phyloP scores from a whole-genome alignment of 257 asterid genomes.

The Primulina huaijiensis region DNA sequence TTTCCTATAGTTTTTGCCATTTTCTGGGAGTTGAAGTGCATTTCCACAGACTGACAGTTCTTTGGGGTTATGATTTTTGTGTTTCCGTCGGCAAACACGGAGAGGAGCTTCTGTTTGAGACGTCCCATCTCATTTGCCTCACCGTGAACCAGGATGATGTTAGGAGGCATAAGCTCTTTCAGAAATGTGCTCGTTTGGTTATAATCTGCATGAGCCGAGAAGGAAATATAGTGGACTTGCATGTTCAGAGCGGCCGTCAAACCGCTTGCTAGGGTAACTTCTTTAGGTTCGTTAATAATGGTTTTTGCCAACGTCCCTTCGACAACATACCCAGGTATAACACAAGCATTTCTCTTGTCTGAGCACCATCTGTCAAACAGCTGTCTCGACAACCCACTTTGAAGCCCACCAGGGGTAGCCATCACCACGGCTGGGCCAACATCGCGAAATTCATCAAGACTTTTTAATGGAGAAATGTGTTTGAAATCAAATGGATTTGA shows the following conservation, averaged over 20 bases:
- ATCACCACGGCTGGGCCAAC: constrained; percentile 92
- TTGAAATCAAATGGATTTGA: constrained; percentile 88
- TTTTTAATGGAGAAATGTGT: constrained; percentile 78
- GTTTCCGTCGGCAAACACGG: constrained; percentile 78
- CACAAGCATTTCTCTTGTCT: constrained; percentile 82
- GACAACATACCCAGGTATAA: constrained; percentile 83
- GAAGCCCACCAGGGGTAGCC: constrained; percentile 96
- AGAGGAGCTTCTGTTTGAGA: constrained; percentile 81
- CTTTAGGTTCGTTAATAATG: constrained; percentile 85
- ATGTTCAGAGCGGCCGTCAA: constrained; percentile 83
- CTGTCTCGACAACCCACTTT: constrained; percentile 94
- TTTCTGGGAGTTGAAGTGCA: constrained; percentile 91
- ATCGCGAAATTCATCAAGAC: constrained; percentile 77
- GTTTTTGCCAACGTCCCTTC: constrained; percentile 90
- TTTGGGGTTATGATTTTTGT: constrained; percentile 87
- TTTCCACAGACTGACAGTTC: constrained; percentile 87
- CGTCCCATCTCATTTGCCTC: constrained; percentile 90
- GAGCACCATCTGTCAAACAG: constrained; percentile 92
- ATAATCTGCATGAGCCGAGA: constrained; percentile 97
- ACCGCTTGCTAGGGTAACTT: constrained; percentile 86
- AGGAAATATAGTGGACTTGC: constrained; percentile 88
- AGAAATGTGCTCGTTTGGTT: constrained; percentile 87
- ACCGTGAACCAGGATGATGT: constrained; percentile 88
- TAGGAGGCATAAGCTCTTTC: constrained; percentile 94
- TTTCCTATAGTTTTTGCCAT: constrained; percentile 84